Percentiles rank a stretch among this genome's conserved stretches.
Conservation (phyloP, 495 filamentous ascomycete species). For the Achaetomiella virescens region DNA sequence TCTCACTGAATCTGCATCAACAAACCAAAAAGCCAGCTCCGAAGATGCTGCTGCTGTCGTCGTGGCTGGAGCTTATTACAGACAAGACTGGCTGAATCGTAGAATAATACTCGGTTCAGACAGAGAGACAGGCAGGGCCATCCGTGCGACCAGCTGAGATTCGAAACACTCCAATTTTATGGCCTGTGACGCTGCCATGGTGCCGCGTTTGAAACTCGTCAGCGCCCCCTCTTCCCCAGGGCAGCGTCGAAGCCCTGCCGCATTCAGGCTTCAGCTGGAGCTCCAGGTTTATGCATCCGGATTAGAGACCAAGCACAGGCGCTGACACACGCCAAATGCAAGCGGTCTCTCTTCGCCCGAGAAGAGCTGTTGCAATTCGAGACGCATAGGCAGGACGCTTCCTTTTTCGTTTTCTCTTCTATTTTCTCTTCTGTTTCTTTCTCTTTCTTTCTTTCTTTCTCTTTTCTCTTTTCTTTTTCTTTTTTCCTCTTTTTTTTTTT, state of each 20-base stretch:
- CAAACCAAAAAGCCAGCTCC: not conserved
- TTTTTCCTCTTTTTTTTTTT: not conserved
- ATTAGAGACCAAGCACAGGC: not conserved
- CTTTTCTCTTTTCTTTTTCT: not conserved
- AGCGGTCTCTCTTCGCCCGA: too few species aligned
- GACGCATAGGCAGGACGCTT: too few species aligned
- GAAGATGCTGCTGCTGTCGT: not conserved
- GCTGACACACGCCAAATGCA: not conserved
- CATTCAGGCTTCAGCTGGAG: not conserved
- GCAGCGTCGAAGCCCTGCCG: slow-evolving; percentile 7
- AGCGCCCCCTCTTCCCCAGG: slow-evolving; percentile 7
- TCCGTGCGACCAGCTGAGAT: not conserved
- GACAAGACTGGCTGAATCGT: not conserved
- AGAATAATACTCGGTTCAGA: not conserved
- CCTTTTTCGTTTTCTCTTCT: too few species aligned
- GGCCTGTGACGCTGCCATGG: slow-evolving; percentile 1
- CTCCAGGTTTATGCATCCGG: not conserved
- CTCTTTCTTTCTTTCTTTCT: not conserved
- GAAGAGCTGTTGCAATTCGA: too few species aligned
- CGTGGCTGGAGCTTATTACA: too few species aligned
- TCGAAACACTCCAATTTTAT: not conserved
- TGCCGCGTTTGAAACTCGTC: slow-evolving; percentile 13
- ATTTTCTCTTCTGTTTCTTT: not conserved
- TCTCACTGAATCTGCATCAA: too few species aligned
- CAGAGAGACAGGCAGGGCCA: not conserved